Percentiles rank a stretch among this genome's conserved stretches.
Evolutionary conservation across 2,329 filamentous ascomycete genomes (phyloP).

Genomic region (Trichoderma simmonsii): DNA sequence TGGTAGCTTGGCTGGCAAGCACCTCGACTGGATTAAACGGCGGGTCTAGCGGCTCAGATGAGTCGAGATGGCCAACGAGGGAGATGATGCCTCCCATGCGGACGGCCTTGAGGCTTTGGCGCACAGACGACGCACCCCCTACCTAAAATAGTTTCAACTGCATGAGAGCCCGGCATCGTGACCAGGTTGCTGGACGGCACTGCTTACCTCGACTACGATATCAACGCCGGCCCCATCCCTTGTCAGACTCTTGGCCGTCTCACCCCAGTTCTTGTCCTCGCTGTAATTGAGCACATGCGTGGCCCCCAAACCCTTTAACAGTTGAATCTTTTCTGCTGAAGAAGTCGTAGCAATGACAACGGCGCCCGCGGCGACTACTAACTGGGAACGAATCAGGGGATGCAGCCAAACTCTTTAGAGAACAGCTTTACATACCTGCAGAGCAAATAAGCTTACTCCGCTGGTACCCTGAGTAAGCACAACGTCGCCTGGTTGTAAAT

Average conservation of each 20-base stretch:
- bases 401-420: not conserved
- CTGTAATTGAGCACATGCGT: not conserved
- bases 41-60: not conserved
- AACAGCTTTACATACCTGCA: not conserved
- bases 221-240: not conserved
- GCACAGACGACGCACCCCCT: not conserved
- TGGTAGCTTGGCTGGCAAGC: not conserved
- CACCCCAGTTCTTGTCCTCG: not conserved
- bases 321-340: not conserved
- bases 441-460: not conserved
- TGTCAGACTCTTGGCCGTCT: not conserved
- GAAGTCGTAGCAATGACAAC: not conserved
- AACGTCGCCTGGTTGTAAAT: not conserved
- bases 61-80: not conserved
- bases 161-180: not conserved
- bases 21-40: not conserved
- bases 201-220: not conserved
- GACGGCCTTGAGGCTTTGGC: not conserved
- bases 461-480: conserved; percentile 2
- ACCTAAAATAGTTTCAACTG: not conserved
- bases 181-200: not conserved
- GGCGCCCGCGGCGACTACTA: not conserved
- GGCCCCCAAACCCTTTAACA: not conserved
- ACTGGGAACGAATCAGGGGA: not conserved
- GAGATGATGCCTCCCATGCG: not conserved